Evolutionary conservation across 768 basidiomycete genomes (phyloP), one percentile per base, ranked within the genome.

Genomic region (Lepiota brunneoincarnata): DNA sequence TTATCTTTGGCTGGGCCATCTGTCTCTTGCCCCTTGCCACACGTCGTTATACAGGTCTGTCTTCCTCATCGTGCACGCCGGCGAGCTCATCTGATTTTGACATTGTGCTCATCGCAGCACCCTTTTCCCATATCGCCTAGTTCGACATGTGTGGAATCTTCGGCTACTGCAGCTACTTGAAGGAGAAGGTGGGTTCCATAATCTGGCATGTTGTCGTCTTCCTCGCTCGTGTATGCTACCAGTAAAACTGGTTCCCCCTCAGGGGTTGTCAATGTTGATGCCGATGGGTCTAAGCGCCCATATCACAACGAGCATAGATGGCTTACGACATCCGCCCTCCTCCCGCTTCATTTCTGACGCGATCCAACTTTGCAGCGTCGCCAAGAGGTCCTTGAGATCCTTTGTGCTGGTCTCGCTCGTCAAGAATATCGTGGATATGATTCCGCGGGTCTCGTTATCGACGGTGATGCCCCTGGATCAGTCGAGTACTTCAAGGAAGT

Each of bases 391-490:
- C 85, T 96, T 58, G 94, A 98, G 63, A 85, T 94, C 58, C 83
- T 99, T 47, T 83, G 85, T 65, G 88, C 86, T 53, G 97, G 95
- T 58, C 89, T 99, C 56, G 86, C 91, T 50, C 87, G 97, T 56
- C 86, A 98, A 62, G 97, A 99, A 70, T 99, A 99, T 72, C 89
- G 97, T 67, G 97, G 97, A 37, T 99, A 99, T 67, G 97, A 99
- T 69, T 93, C 91, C 61, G 97, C 96, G 18, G 91, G 91, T 62
- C 72, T 93, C 40, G 86, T 86, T 55, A 82, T 98, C 61, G 97
- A 99, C 65, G 96, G 94, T 38, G 95, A 98, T 76, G 84, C 86
- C 61, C 74, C 84, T 1, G 84, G 84, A 41, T 74, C 86, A 44
- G 78, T 92, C 43, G 56, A 89, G 45, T 93, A 85, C 75, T 98